phyloP scores from a whole-genome alignment of 2,329 filamentous ascomycete genomes.

The Zopfia rhizophila region DNA sequence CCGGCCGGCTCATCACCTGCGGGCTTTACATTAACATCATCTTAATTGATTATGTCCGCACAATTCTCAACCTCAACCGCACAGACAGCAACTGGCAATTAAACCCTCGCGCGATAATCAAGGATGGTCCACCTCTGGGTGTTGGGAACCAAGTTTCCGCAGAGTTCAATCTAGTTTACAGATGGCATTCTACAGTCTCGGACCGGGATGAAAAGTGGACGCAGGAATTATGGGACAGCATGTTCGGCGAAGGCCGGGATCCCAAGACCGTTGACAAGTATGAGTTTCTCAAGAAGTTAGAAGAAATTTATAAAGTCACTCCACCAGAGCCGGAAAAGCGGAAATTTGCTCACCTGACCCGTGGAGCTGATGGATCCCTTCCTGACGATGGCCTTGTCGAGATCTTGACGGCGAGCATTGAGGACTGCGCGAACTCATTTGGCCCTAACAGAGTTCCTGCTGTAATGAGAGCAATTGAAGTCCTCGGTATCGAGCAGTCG shows the following conservation, averaged over 20 bases:
- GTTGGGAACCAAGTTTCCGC: conserved; percentile 85
- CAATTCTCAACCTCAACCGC: conserved; percentile 69
- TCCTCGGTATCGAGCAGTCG: conserved; percentile 81
- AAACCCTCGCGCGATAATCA: conserved; percentile 77
- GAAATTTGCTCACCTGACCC: conserved; percentile 72
- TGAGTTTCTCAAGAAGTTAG: conserved; percentile 71
- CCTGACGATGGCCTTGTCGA: conserved; percentile 79
- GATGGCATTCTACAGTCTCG: conserved; percentile 85
- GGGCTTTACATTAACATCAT: conserved; percentile 66
- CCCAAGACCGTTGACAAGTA: conserved; percentile 64
- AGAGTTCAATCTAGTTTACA: conserved; percentile 89
- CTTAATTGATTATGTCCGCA: conserved; percentile 64
- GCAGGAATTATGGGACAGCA: conserved; percentile 61
- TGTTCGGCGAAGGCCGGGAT: conserved; percentile 60
- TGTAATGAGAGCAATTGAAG: conserved; percentile 78
- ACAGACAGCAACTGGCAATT: conserved; percentile 83
- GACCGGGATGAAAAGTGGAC: conserved; percentile 84
- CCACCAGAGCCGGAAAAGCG: conserved; percentile 75
- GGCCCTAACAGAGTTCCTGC: conserved; percentile 75
- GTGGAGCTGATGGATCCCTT: conserved; percentile 74
- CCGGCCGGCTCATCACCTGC: conserved; percentile 62
- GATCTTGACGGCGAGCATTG: conserved; percentile 74
- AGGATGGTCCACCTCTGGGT: conserved; percentile 72
- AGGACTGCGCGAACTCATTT: conserved; percentile 74
- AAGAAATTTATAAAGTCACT: conserved; percentile 69